Percentiles rank a stretch among this genome's conserved stretches.
Evolutionary conservation across 768 basidiomycete genomes (phyloP).

Genomic region (Roridomyces roridus): DNA sequence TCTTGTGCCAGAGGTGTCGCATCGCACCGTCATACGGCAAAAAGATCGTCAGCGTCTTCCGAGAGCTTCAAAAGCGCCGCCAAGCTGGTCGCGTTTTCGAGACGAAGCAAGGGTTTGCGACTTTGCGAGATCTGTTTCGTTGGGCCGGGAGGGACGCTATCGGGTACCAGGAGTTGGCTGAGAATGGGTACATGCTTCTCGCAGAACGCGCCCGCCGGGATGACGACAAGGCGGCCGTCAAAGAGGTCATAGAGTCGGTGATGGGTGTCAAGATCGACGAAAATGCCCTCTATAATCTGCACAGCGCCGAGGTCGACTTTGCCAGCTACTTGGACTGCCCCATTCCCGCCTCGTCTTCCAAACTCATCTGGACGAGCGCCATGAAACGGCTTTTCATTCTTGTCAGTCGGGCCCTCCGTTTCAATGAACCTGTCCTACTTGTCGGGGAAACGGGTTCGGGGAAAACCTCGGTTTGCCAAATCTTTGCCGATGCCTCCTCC

Average conservation of each 20-base stretch:
- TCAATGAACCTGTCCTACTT: constrained; percentile 92
- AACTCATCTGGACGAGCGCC: constrained; percentile 90
- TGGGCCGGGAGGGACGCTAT: constrained; percentile 94
- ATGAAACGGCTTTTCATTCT: constrained; percentile 91
- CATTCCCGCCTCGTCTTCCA: constrained; percentile 47
- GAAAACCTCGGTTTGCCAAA: constrained; percentile 96
- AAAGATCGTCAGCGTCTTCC: constrained; percentile 90
- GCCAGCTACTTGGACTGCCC: constrained; percentile 60
- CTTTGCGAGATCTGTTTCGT: constrained; percentile 94
- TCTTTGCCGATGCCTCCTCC: constrained; percentile 72
- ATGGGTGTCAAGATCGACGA: constrained; percentile 90
- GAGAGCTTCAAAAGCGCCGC: constrained; percentile 89
- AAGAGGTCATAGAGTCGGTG: constrained; percentile 88
- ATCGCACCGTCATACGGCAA: constrained; percentile 95
- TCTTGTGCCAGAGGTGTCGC: constrained; percentile 89
- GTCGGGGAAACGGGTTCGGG: constrained; percentile 98
- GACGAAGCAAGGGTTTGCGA: constrained; percentile 96
- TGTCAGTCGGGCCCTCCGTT: constrained; percentile 82
- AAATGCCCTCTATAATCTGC: constrained; percentile 65
- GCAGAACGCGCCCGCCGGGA: constrained; percentile 86
- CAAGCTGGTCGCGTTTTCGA: constrained; percentile 94
- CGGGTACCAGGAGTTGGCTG: constrained; percentile 90
- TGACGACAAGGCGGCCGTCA: constrained; percentile 89
- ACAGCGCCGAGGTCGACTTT: constrained; percentile 46
- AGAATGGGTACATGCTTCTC: constrained; percentile 97